Evolutionary conservation across 2,329 filamentous ascomycete genomes (phyloP).

Genomic region (Aspergillus chevalieri): DNA sequence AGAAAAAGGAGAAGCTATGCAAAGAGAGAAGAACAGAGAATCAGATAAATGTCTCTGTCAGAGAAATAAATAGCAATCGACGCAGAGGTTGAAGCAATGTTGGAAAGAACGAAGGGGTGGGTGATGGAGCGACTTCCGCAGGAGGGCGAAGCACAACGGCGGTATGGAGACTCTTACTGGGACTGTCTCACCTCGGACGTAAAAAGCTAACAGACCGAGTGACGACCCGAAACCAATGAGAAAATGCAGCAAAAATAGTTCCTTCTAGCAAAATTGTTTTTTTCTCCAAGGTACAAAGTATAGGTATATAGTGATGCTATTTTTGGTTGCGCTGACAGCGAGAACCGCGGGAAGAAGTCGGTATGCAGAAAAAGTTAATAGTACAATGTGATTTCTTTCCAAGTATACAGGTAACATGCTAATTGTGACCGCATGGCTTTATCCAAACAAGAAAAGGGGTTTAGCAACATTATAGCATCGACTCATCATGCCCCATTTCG

Average conservation of each 20-base stretch:
- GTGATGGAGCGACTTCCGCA: not conserved
- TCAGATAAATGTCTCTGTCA: not conserved
- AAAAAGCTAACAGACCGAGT: not conserved
- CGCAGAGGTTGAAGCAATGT: not conserved
- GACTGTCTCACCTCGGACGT: not conserved
- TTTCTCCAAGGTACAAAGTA: too few relatives aligned
- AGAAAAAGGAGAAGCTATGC: not conserved
- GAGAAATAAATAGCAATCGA: not conserved
- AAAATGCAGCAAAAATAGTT: not conserved
- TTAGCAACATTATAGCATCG: not conserved
- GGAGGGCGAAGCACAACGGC: not conserved
- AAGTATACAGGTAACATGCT: conserved; percentile 13
- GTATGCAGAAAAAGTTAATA: conserved; percentile 4
- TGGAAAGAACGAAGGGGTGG: not conserved
- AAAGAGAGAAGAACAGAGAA: not conserved
- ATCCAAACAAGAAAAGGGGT: not conserved
- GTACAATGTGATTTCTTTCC: conserved; percentile 8
- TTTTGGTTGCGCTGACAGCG: too few relatives aligned
- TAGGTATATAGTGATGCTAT: too few relatives aligned
- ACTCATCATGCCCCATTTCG: not conserved
- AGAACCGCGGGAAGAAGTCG: not conserved
- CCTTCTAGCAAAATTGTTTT: not conserved
- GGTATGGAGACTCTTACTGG: not conserved
- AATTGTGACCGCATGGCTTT: conserved; percentile 9
- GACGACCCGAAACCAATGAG: not conserved